These are phyloP conservation scores for Plasmodium sp. DNA, from an alignment of 169 alveolate genomes.

Conservation along the genomic window DNA sequence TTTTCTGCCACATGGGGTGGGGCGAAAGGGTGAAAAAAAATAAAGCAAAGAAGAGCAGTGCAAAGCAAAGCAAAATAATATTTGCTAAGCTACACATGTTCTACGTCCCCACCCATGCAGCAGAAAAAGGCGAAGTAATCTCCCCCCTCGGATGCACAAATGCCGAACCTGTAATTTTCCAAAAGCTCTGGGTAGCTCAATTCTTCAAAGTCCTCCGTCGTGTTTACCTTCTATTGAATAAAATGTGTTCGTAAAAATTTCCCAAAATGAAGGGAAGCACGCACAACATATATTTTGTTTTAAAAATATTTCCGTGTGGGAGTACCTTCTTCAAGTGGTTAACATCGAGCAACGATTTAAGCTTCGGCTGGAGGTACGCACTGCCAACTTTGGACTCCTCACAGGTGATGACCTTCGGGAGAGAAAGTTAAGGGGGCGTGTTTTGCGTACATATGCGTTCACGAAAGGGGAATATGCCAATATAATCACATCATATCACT, in stretches of 20 bases:
- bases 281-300: not conserved
- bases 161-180: constrained; percentile 51
- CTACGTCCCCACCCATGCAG: not conserved
- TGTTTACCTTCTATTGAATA: constrained; percentile 20
- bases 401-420: constrained; percentile 40
- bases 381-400: constrained; percentile 17
- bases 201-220: not conserved
- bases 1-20: not conserved
- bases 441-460: not conserved
- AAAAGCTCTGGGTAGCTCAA: constrained; percentile 16
- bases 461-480: not conserved
- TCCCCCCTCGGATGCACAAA: not conserved
- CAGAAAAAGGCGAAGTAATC: not conserved
- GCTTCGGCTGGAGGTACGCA: constrained; percentile 38
- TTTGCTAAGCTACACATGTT: not conserved
- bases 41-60: not conserved
- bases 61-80: not conserved
- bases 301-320: not conserved
- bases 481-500: not conserved
- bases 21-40: not conserved
- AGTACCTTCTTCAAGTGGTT: constrained; percentile 61
- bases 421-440: not conserved
- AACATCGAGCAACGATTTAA: constrained; percentile 29
- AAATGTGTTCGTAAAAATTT: not conserved
- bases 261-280: not conserved